Conservation (phyloP, 148 eudicot species). For the Nepenthes mirabilis region DNA sequence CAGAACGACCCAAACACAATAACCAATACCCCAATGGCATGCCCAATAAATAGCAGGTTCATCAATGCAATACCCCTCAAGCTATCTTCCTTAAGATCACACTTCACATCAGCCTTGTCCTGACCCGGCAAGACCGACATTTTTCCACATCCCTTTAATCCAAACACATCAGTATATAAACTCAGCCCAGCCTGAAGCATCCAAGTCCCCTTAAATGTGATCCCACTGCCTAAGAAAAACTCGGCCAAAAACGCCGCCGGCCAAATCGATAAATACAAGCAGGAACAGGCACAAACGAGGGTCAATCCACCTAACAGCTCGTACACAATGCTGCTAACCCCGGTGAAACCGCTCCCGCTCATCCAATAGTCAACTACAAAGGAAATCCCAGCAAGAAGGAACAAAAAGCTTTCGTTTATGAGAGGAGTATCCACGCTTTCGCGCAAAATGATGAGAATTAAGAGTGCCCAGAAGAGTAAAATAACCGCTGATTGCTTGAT, state of each 20-base stretch:
- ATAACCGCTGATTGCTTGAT: constrained; percentile 38
- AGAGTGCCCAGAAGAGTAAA: constrained; percentile 63
- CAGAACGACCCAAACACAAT: constrained; percentile 38
- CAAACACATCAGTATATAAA: constrained; percentile 49
- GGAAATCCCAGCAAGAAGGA: constrained; percentile 33
- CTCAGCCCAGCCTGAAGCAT: constrained; percentile 63
- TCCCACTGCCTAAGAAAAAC: constrained; percentile 47
- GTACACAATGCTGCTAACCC: constrained; percentile 37
- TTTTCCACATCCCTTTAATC: constrained; percentile 49
- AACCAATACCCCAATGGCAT: constrained; percentile 40
- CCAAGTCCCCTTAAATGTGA: constrained; percentile 74
- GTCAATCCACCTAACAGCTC: constrained; percentile 37
- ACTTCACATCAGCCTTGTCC: constrained; percentile 51
- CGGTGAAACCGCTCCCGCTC: constrained; percentile 35
- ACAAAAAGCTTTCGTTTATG: constrained; percentile 39
- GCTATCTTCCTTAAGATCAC: constrained; percentile 67
- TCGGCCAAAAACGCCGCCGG: constrained; percentile 60
- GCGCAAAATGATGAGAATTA: constrained; percentile 30
- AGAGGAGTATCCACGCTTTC: constrained; percentile 24
- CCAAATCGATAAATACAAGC: constrained; percentile 47
- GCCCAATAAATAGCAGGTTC: constrained; percentile 58
- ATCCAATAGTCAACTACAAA: constrained; percentile 46
- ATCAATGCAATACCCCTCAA: constrained; percentile 58
- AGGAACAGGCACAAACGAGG: constrained; percentile 52
- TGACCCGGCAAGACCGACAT: constrained; percentile 16